phyloP scores from a whole-genome alignment of 2,329 filamentous ascomycete species.

The Magnaporthales sp. region DNA sequence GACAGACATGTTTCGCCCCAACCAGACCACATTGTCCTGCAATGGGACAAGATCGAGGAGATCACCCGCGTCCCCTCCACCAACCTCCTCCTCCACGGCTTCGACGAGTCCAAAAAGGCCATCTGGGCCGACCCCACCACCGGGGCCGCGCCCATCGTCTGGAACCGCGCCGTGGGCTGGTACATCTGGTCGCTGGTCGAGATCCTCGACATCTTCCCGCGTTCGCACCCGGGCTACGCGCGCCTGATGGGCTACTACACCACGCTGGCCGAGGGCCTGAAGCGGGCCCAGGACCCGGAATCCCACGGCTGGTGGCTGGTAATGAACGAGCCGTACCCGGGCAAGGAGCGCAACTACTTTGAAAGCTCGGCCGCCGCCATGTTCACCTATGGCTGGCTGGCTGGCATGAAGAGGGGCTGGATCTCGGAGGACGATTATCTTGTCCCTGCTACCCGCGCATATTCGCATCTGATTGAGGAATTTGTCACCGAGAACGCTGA shows the following conservation, averaged over 20 bases:
- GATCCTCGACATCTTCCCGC: conserved; percentile 15
- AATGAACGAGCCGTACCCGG: conserved; percentile 25
- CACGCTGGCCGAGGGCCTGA: conserved; percentile 10
- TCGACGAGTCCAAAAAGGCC: conserved; percentile 37
- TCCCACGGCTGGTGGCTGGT: conserved; percentile 5
- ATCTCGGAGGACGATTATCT: conserved; percentile 1
- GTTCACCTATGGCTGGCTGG: conserved; percentile 43
- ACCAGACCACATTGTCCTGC: conserved; percentile 16
- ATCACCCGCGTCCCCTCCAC: neutral
- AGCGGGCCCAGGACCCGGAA: conserved; percentile 10
- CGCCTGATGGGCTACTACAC: conserved; percentile 6
- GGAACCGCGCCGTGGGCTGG: conserved; percentile 45
- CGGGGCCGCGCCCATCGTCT: conserved; percentile 42
- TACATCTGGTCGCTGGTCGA: conserved; percentile 26
- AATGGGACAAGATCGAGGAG: conserved; percentile 15
- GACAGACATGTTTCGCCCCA: no score
- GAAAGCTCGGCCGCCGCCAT: conserved; percentile 51
- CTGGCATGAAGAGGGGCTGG: neutral
- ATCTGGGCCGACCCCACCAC: conserved; percentile 41
- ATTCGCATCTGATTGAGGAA: conserved; percentile 2
- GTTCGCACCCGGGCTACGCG: conserved; percentile 11
- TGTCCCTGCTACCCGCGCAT: conserved; percentile 20
- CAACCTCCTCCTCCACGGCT: conserved; percentile 41
- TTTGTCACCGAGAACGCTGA: conserved; percentile 5
- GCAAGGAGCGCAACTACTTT: conserved; percentile 46